Percentiles rank a stretch among this genome's conserved stretches.
Conservation (phyloP, 2,329 filamentous ascomycete species). For the Thielaviopsis populi region DNA sequence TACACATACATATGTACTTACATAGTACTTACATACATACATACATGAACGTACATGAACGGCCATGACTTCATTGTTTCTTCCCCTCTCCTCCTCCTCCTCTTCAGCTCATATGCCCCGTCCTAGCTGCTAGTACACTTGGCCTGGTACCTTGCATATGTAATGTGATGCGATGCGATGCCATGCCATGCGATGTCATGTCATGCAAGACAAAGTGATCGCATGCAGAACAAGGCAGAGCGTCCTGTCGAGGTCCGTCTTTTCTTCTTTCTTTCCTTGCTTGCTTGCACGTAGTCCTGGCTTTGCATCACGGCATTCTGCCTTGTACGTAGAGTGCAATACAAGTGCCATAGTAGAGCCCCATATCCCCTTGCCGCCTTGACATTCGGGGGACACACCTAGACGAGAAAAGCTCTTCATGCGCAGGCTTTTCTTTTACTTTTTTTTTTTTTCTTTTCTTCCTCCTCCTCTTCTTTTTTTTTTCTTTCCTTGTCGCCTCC, state of each 20-base stretch:
- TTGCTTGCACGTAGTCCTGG: background rate
- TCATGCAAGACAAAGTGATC: constrained; percentile 10
- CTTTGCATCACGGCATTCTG: background rate
- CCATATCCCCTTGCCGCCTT: background rate
- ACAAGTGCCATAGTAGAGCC: background rate
- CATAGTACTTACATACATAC: background rate
- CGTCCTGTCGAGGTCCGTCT: background rate
- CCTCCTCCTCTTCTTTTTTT: background rate
- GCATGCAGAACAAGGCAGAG: constrained; percentile 1
- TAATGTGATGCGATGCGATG: background rate
- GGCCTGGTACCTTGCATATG: constrained; percentile 11
- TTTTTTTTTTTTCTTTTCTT: background rate
- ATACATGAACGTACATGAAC: background rate
- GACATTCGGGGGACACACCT: background rate
- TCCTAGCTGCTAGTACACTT: background rate
- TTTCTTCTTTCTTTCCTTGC: background rate
- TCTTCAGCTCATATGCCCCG: background rate
- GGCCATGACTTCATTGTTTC: background rate
- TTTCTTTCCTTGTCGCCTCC: background rate
- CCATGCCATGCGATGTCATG: background rate
- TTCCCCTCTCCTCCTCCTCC: background rate
- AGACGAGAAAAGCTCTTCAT: background rate
- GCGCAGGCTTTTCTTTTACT: background rate
- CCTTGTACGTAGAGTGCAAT: background rate
- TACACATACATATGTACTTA: background rate